Evolutionary conservation across 306 rosid genomes (phyloP).

Genomic region (Gynostemma pentaphyllum): DNA sequence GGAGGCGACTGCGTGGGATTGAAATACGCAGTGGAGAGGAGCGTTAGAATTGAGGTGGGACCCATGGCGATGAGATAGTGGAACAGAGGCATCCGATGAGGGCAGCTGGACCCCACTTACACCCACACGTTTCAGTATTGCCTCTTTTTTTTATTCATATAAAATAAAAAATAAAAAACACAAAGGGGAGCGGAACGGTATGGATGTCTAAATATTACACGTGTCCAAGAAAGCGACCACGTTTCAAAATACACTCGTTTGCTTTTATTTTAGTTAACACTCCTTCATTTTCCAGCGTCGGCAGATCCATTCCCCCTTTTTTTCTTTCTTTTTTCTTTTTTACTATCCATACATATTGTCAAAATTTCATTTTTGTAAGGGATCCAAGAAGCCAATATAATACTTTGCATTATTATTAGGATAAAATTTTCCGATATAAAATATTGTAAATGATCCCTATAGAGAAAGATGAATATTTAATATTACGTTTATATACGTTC

Average conservation of each 20-base stretch:
- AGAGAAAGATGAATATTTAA: too few relatives aligned
- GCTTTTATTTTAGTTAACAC: not conserved
- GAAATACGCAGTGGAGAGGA: not conserved
- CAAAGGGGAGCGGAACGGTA: not conserved
- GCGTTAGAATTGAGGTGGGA: not conserved
- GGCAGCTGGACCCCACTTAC: not conserved
- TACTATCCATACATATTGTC: too few relatives aligned
- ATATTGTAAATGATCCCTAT: too few relatives aligned
- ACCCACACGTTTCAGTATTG: not conserved
- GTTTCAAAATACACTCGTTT: conserved; percentile 5
- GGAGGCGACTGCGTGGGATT: not conserved
- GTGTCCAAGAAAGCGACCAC: conserved; percentile 28
- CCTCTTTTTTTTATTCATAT: not conserved
- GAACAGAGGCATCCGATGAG: conserved; percentile 8
- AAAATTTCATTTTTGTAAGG: too few relatives aligned
- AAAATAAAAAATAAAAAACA: not conserved
- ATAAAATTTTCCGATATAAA: too few relatives aligned
- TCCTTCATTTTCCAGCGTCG: conserved; percentile 29
- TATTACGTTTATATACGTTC: too few relatives aligned
- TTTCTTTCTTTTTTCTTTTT: too few relatives aligned
- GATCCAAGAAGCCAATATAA: too few relatives aligned
- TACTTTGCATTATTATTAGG: too few relatives aligned
- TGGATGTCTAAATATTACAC: conserved; percentile 15
- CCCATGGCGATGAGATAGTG: too few relatives aligned
- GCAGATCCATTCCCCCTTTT: too few relatives aligned